Conservation (phyloP, 169 alveolate genomes). For the Cryptosporidium viatorum region DNA sequence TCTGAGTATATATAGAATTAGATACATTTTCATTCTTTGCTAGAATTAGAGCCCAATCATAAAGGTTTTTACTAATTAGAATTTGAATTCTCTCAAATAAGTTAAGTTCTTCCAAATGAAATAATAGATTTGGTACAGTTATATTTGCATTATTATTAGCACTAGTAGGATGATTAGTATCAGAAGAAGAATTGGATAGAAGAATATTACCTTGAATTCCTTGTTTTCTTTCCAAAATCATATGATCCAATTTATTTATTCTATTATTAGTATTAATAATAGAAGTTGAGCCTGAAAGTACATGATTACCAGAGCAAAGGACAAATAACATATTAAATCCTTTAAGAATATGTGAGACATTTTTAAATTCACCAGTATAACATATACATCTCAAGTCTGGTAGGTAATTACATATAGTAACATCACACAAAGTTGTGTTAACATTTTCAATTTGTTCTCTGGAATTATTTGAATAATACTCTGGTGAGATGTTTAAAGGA, state of each 20-base stretch:
- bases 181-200: neutral
- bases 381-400: conserved; percentile 68
- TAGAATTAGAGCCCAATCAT: conserved; percentile 69
- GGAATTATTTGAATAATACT: neutral
- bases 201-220: neutral
- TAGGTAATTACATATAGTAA: conserved; percentile 52
- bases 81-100: conserved; percentile 60
- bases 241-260: neutral
- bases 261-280: conserved; percentile 1
- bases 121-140: conserved; percentile 32
- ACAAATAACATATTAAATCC: conserved; percentile 59
- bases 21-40: conserved; percentile 55
- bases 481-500: neutral
- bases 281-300: neutral
- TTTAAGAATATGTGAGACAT: conserved; percentile 53
- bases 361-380: conserved; percentile 65
- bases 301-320: conserved; percentile 36
- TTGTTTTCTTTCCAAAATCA: neutral
- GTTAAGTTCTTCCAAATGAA: conserved; percentile 45
- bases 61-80: conserved; percentile 23
- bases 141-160: neutral
- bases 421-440: conserved; percentile 41
- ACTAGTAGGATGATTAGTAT: neutral
- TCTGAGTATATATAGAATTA: conserved; percentile 24
- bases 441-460: neutral